These are phyloP conservation scores for Biscogniauxia sp. DNA, from an alignment of 2,329 filamentous ascomycete species.

Conservation along the genomic window DNA sequence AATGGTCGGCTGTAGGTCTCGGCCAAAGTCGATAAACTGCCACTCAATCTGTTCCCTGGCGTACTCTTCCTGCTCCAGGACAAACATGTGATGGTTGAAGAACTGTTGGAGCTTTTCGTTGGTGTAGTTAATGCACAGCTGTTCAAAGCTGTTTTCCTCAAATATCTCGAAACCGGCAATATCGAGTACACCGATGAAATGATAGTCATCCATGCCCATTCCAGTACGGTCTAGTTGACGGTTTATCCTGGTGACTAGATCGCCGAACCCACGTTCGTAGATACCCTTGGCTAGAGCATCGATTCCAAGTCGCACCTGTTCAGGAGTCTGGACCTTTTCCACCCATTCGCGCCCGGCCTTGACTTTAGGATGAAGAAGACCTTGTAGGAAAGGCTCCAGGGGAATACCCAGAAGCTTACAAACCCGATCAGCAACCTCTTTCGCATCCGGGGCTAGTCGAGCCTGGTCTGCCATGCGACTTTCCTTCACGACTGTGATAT, in stretches of 20 bases:
- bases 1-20: slow-evolving; percentile 94
- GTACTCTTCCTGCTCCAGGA: slow-evolving; percentile 97
- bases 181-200: slow-evolving; percentile 97
- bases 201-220: slow-evolving; percentile 79
- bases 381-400: slow-evolving; percentile 80
- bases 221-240: slow-evolving; percentile 84
- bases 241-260: slow-evolving; percentile 90
- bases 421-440: slow-evolving; percentile 72
- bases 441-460: slow-evolving; percentile 71
- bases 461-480: slow-evolving; percentile 90
- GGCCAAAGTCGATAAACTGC: slow-evolving; percentile 99
- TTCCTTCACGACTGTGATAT: slow-evolving; percentile 85
- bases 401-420: slow-evolving; percentile 83
- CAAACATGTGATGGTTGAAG: slow-evolving; percentile 99
- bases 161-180: slow-evolving; percentile 99
- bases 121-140: slow-evolving; percentile 99
- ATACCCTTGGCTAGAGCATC: slow-evolving; percentile 96
- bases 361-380: slow-evolving; percentile 85
- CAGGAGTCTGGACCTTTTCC: slow-evolving; percentile 95
- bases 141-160: slow-evolving; percentile 96
- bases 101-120: slow-evolving; percentile 99
- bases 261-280: slow-evolving; percentile 93
- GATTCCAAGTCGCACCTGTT: slow-evolving; percentile 86
- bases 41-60: slow-evolving; percentile 97
- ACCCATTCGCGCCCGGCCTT: slow-evolving; percentile 98